Percentiles rank a stretch among this genome's conserved stretches.
These are phyloP conservation scores for Lachancea mirantina DNA, from an alignment of 805 yeast genomes.

Conservation along the genomic window DNA sequence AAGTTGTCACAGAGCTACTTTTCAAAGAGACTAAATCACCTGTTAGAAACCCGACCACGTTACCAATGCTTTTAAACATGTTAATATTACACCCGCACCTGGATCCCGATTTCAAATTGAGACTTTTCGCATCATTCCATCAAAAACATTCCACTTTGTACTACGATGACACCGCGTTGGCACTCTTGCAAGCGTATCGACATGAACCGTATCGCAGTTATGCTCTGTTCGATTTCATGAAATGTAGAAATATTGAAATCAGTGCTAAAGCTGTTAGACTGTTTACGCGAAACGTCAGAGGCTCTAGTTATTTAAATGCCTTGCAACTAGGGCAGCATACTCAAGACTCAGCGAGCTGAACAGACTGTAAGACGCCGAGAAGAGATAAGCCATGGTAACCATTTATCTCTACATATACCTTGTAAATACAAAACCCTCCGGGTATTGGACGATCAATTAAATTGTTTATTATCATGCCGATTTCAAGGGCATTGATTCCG, in stretches of 20 bases:
- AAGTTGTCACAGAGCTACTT: conserved; percentile 12
- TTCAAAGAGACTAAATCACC: conserved; percentile 15
- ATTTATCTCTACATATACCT: too few species aligned
- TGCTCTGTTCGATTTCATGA: conserved; percentile 5
- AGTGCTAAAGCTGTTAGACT: conserved; percentile 4
- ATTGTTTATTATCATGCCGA: too few species aligned
- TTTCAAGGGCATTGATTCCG: too few species aligned
- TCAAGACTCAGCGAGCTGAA: too few species aligned
- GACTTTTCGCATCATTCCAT: conserved; percentile 3
- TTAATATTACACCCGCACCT: conserved; percentile 13
- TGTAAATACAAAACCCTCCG: too few species aligned
- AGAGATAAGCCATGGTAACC: too few species aligned
- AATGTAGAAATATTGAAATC: neutral
- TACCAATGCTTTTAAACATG: conserved; percentile 23
- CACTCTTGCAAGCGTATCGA: conserved; percentile 1
- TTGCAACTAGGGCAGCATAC: too few species aligned
- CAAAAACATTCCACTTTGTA: conserved; percentile 2
- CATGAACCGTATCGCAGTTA: conserved; percentile 4
- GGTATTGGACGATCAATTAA: too few species aligned
- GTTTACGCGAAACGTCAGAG: conserved; percentile 1
- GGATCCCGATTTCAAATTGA: conserved; percentile 5
- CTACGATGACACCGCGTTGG: conserved; percentile 5
- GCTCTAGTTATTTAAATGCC: neutral
- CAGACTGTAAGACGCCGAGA: too few species aligned
- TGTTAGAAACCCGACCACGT: conserved; percentile 17